These are phyloP conservation scores for Earliella scabrosa DNA, from an alignment of 1,284 basidiomycete genomes.

Conservation along the genomic window DNA sequence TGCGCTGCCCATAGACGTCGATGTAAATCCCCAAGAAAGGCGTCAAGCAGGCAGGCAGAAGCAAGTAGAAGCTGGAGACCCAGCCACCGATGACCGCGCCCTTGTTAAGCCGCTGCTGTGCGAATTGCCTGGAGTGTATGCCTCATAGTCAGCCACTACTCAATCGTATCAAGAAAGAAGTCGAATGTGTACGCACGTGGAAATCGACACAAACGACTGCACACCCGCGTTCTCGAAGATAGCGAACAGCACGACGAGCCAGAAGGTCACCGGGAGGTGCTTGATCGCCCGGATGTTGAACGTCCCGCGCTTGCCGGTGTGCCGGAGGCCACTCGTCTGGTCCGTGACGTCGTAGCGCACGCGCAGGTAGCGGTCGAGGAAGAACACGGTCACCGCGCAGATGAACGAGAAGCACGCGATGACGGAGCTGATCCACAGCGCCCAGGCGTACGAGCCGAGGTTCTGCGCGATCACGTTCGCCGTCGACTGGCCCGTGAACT, in stretches of 20 bases:
- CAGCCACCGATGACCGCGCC: slow-evolving; percentile 52
- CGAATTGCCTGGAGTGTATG: slow-evolving; percentile 43
- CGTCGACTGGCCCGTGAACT: slow-evolving; percentile 45
- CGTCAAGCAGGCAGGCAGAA: slow-evolving; percentile 46
- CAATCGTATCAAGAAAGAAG: slow-evolving; percentile 3
- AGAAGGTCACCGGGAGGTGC: slow-evolving; percentile 45
- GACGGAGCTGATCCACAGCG: slow-evolving; percentile 47
- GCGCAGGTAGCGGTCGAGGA: slow-evolving; percentile 46
- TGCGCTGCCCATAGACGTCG: slow-evolving; percentile 45
- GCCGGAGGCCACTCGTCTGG: slow-evolving; percentile 40
- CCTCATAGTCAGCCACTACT: background rate
- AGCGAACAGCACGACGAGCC: slow-evolving; percentile 46
- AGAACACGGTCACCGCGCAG: slow-evolving; percentile 42
- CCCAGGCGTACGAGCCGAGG: slow-evolving; percentile 46
- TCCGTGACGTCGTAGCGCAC: slow-evolving; percentile 42
- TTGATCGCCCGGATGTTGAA: slow-evolving; percentile 42
- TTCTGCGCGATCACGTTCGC: slow-evolving; percentile 44
- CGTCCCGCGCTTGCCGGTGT: slow-evolving; percentile 34
- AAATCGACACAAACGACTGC: slow-evolving; percentile 50
- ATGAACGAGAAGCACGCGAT: slow-evolving; percentile 46
- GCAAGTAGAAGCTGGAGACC: slow-evolving; percentile 52
- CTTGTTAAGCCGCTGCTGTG: slow-evolving; percentile 48
- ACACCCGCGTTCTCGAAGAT: slow-evolving; percentile 51
- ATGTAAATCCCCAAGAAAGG: slow-evolving; percentile 50
- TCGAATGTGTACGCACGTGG: slow-evolving; percentile 36